Percentiles rank a stretch among this genome's conserved stretches.
Conservation (phyloP, 129 eudicot genomes). For the Centaurea solstitialis region DNA sequence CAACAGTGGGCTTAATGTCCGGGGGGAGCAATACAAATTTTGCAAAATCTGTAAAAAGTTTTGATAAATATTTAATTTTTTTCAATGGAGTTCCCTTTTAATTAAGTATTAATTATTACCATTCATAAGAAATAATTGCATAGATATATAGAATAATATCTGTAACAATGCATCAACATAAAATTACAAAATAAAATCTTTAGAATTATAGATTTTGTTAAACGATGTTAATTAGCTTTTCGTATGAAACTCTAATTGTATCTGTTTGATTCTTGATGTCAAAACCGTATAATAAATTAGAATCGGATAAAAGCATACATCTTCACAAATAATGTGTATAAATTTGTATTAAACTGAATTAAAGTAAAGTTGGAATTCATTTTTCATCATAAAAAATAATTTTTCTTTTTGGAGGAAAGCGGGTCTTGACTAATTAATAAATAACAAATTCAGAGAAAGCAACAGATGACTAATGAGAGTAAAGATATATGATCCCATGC, state of each 20-base stretch:
- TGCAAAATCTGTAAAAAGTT: not conserved
- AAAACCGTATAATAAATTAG: not conserved
- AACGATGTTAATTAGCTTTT: not conserved
- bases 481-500: constrained; percentile 53
- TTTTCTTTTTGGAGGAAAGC: constrained; percentile 7
- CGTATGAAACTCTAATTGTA: not conserved
- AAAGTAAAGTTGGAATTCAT: not conserved
- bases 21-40: constrained; percentile 13
- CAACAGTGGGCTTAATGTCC: constrained; percentile 14
- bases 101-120: not conserved
- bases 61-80: not conserved
- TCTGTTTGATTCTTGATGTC: not conserved
- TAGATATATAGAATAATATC: not conserved
- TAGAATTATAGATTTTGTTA: not conserved
- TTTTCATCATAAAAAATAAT: not conserved
- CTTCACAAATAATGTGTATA: not conserved
- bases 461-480: constrained; percentile 55
- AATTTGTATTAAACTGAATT: not conserved
- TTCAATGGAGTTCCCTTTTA: not conserved
- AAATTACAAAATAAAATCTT: not conserved
- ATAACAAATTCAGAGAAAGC: constrained; percentile 45
- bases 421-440: constrained; percentile 6
- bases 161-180: not conserved
- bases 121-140: not conserved
- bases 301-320: not conserved